Conservation (phyloP, 208 protist genomes). For the Trypanosoma platydactyli region DNA sequence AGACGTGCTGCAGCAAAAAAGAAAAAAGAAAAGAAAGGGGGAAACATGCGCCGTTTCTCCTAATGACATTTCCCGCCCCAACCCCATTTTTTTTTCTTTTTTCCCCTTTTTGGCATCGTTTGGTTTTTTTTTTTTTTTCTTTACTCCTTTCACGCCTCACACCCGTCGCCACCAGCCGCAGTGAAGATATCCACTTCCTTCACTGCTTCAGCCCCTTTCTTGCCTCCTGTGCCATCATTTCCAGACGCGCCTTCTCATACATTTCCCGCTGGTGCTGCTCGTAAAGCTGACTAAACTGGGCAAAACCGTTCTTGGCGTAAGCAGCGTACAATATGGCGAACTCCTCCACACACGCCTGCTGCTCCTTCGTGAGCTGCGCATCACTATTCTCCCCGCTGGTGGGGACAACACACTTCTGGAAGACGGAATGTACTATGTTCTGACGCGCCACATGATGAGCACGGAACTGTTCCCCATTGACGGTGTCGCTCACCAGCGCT, state of each 20-base stretch:
- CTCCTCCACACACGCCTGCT: conserved; percentile 78
- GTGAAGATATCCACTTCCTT: not conserved
- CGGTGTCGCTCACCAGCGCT: conserved; percentile 60
- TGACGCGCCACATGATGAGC: conserved; percentile 63
- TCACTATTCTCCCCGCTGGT: conserved; percentile 49
- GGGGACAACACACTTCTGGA: conserved; percentile 77
- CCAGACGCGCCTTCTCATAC: conserved; percentile 56
- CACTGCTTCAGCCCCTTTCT: conserved; percentile 63
- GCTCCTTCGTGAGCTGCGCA: conserved; percentile 42
- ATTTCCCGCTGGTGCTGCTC: conserved; percentile 76
- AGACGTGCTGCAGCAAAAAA: conserved; percentile 1
- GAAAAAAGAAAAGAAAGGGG: not conserved
- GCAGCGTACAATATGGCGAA: conserved; percentile 76
- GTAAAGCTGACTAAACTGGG: conserved; percentile 69
- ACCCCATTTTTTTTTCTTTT: not conserved
- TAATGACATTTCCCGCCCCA: not conserved
- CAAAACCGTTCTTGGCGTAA: conserved; percentile 59
- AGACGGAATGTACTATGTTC: conserved; percentile 55
- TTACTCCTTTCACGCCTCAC: not conserved
- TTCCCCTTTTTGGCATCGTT: not conserved
- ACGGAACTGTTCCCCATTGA: conserved; percentile 72
- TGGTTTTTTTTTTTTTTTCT: conserved; percentile 1
- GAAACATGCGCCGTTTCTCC: not conserved
- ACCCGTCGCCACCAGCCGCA: not conserved
- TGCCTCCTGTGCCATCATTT: conserved; percentile 66